Evolutionary conservation across 169 alveolate species (phyloP).

Genomic region (Perkinsus chesapeaki): DNA sequence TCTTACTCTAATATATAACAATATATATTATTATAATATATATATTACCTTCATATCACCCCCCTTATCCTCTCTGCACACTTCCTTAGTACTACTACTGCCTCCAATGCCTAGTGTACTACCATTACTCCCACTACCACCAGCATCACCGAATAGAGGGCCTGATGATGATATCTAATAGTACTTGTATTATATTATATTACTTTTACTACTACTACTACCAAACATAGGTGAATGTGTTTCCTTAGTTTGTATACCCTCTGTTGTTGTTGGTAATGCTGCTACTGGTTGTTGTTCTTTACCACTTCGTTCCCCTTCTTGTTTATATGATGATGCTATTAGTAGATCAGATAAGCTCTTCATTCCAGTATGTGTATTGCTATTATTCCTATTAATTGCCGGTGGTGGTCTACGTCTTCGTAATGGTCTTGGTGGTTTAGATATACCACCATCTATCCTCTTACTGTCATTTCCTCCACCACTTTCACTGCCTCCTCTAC

Average conservation of each 20-base stretch:
- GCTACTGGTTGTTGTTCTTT: neutral
- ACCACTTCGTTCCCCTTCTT: neutral
- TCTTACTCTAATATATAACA: too few relatives aligned
- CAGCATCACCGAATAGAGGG: neutral
- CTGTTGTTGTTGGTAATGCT: neutral
- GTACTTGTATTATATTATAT: neutral
- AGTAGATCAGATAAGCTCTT: neutral
- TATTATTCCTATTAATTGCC: neutral
- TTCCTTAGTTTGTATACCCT: neutral
- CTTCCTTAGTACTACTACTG: too few relatives aligned
- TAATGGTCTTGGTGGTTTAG: neutral
- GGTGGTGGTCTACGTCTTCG: neutral
- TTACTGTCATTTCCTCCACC: neutral
- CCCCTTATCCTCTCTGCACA: too few relatives aligned
- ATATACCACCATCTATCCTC: neutral
- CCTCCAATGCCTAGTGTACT: too few relatives aligned
- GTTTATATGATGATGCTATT: neutral
- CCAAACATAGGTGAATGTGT: neutral
- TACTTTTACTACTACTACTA: neutral
- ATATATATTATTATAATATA: too few relatives aligned
- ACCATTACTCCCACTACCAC: neutral
- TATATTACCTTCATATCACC: too few relatives aligned
- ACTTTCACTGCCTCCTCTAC: too few relatives aligned
- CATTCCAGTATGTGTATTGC: neutral
- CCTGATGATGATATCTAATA: neutral